Base-by-base conservation (phyloP, 108 stramenopile species). In the Bacterosira constricta region DNA sequence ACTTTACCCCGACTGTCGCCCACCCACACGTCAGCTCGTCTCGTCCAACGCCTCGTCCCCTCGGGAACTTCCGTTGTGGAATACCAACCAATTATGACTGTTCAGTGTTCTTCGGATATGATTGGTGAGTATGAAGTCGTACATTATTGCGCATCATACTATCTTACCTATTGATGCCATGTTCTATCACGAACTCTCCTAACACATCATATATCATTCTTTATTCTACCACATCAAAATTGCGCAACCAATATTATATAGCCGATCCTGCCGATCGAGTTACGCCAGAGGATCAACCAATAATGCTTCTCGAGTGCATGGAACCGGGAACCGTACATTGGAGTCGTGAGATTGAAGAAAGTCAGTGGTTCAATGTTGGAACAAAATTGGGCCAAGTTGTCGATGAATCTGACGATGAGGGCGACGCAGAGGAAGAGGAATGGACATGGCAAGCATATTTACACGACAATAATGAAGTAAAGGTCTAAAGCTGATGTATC, bases 391-490 rank as follows among this genome's bases (percentile, higher is more conserved):
- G 69, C 2, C 60, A 62, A 34, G 63, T 71, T 56, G 21, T 68
- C 1, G 66, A 67, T 1, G 67, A 68, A 0, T 34, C 36, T 25
- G 39, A 61, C 1, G 39, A 61, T n/a, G 63, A 53, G 2, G 59
- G 26, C 31, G 69, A 51, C 4, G 49, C 20, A 7, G 35, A 36
- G 5, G 47, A 62, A 46, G 60, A 63, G 20, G 69, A 71, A 15
- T 71, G 69, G 69, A 62, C 29, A 21, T 71, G 69, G 69, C 69
- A 71, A 25, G 69, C 69, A 27, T 71, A 71, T 71, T 41, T 71
- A 32, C 44, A 71, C 31, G 59, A 61, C 5, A 18, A 62, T 11
- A n/a, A 49, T 27, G 69, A 61, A 44, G 34, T n/a, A n/a, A n/a
- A n/a, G n/a, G n/a, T n/a, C n/a, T n/a, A n/a, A n/a, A n/a, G n/a